Conservation (phyloP, 1,284 basidiomycete species). For the Microbotryomycetes sp. region DNA sequence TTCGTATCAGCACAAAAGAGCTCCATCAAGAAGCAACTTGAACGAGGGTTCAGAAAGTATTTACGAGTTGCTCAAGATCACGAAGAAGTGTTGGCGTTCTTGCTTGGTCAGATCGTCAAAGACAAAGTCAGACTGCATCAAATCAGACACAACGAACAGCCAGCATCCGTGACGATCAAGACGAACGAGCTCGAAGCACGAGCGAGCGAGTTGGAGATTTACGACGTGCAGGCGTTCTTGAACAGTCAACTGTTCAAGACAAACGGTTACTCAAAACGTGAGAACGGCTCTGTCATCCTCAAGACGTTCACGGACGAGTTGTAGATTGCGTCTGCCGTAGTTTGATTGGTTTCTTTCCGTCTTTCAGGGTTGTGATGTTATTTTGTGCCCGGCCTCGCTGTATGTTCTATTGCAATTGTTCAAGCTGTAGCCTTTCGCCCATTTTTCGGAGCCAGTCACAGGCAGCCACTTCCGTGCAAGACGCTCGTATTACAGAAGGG, state of each 20-base stretch:
- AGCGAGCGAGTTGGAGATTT: conserved; percentile 85
- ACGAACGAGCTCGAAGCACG: conserved; percentile 72
- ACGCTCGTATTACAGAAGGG: too few relatives aligned
- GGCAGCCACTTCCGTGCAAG: too few relatives aligned
- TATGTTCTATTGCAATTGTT: too few relatives aligned
- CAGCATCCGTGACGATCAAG: conserved; percentile 62
- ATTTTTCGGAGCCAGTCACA: too few relatives aligned
- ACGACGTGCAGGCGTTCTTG: conserved; percentile 79
- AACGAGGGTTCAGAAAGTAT: conserved; percentile 79
- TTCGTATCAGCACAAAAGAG: conserved; percentile 97
- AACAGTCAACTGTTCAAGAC: conserved; percentile 74
- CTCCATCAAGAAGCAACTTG: conserved; percentile 94
- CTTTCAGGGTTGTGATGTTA: too few relatives aligned
- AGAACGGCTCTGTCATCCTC: neutral
- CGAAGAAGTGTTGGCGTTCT: conserved; percentile 89
- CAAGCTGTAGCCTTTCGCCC: too few relatives aligned
- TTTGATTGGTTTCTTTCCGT: too few relatives aligned
- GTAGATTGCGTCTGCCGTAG: too few relatives aligned
- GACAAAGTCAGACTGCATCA: conserved; percentile 82
- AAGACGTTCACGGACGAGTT: conserved; percentile 6
- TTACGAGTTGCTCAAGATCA: conserved; percentile 85
- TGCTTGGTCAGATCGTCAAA: conserved; percentile 90
- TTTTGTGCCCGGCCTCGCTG: too few relatives aligned
- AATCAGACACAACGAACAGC: conserved; percentile 62
- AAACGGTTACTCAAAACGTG: conserved; percentile 70